phyloP scores from a whole-genome alignment of 2,329 filamentous ascomycete species.

The Aspergillus chevalieri region DNA sequence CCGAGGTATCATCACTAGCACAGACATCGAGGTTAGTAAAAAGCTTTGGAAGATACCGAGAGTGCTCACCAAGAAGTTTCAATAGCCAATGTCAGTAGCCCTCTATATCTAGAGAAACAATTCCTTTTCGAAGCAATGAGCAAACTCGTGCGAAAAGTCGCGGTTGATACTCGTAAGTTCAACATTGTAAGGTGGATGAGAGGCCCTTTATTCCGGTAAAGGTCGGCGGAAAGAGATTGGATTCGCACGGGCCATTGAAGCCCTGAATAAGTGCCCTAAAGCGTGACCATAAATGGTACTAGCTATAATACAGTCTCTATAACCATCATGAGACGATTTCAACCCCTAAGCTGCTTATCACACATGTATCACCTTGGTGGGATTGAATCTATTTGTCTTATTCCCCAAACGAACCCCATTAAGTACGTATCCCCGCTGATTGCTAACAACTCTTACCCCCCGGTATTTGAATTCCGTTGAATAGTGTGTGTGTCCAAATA shows the following conservation, averaged over 20 bases:
- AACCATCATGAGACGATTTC: background rate
- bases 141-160: conserved; percentile 15
- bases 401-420: conserved; percentile 13
- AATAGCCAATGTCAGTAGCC: conserved; percentile 41
- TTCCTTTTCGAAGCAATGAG: conserved; percentile 4
- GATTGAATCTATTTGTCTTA: conserved; percentile 10
- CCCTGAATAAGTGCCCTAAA: conserved; percentile 21
- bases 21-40: conserved; percentile 2
- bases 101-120: conserved; percentile 9
- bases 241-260: conserved; percentile 24
- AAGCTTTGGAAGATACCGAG: background rate
- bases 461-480: conserved; percentile 35
- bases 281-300: background rate
- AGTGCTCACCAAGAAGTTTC: conserved; percentile 40
- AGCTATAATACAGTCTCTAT: background rate
- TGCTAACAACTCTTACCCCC: conserved; percentile 35
- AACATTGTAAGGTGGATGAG: conserved; percentile 19
- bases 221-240: conserved; percentile 15
- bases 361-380: conserved; percentile 12
- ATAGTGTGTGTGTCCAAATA: conserved; percentile 44
- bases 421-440: conserved; percentile 40
- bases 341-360: background rate
- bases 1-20: conserved; percentile 78
- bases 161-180: conserved; percentile 10
- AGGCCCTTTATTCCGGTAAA: conserved; percentile 1